Base-by-base conservation (phyloP, 164 flowering plant species). In the Protea cynaroides region DNA sequence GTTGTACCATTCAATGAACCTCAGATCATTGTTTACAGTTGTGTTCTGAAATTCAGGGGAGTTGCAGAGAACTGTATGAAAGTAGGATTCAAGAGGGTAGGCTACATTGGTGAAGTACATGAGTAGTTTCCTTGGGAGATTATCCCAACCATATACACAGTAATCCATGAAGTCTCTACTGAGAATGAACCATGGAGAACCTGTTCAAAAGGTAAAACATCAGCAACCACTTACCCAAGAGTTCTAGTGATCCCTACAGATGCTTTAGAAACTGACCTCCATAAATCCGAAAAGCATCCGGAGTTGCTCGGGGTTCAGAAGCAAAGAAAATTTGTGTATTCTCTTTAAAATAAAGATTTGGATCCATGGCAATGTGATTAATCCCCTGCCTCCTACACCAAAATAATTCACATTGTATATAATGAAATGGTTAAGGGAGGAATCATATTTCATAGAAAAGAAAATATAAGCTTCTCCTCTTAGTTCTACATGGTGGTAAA, bases 51-150 rank as follows among this genome's bases (percentile, higher is more conserved):
- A 81, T 34, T 78, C 73, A 7, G 74, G 76, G 2, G 85, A 67
- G 75, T 81, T 84, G 79, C 85, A 80, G 25, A 82, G 67, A 58
- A 84, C 74, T 5, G 82, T 76, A 59, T 82, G 88, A 80, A 84
- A 84, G 73, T 82, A 84, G 65, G 63, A 65, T 71, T 79, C 78
- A 7, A 72, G 73, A 37, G 84, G 79, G 64, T 52, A 57, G 15
- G 58, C 73, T 9, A 69, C 70, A 65, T 84, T 84, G 71, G 68
- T 72, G 43, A 78, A 76, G 72, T 76, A 82, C 84, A 84, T 75
- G 9, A 80, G 81, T 6, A 84, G 75, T 22, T 70, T 82, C 29
- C 85, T 70, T 11, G 88, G 84, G 36, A 82, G 66, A 61, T 84
- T 84, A 46, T 84, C 88, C 85, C 81, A 82, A 52, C 81, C 83